Conservation (phyloP, 2,329 filamentous ascomycete species). For the Akanthomyces dipterigenus region DNA sequence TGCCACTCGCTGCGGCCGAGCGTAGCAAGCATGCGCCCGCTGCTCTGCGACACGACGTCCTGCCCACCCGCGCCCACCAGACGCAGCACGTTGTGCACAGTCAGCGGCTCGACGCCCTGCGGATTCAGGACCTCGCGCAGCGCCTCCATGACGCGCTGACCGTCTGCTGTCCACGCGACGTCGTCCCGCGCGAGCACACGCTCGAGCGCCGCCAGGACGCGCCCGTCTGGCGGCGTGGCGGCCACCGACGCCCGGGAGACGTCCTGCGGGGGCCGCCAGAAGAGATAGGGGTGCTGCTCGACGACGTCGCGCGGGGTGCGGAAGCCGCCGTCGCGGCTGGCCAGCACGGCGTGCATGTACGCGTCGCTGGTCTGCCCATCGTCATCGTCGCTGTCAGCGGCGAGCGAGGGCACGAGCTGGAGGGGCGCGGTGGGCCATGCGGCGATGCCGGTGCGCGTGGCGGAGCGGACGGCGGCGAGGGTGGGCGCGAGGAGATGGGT, state of each 20-base stretch:
- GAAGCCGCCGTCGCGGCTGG: constrained; percentile 21
- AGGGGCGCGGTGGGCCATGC: constrained; percentile 13
- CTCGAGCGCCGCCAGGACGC: constrained; percentile 21
- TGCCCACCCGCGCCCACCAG: constrained; percentile 25
- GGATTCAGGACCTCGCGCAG: constrained; percentile 15
- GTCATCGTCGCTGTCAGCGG: neutral
- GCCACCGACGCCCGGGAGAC: constrained; percentile 23
- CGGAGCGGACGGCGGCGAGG: constrained; percentile 18
- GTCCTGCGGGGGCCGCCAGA: constrained; percentile 29
- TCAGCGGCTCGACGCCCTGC: constrained; percentile 14
- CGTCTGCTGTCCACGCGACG: neutral
- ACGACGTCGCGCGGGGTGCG: constrained; percentile 18
- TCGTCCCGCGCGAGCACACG: constrained; percentile 16
- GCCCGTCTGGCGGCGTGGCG: constrained; percentile 15
- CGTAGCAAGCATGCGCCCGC: constrained; percentile 25
- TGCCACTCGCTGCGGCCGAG: constrained; percentile 31
- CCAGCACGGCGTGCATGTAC: constrained; percentile 19
- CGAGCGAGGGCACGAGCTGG: constrained; percentile 21
- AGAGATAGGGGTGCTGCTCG: constrained; percentile 29
- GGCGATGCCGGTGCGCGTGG: constrained; percentile 14
- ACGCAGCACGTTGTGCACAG: constrained; percentile 24
- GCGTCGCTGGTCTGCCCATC: constrained; percentile 10
- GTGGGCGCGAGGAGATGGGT: constrained; percentile 18
- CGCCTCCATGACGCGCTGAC: constrained; percentile 13
- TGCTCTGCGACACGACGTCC: constrained; percentile 23